These are phyloP conservation scores for Emergomyces pasteurianus DNA, from an alignment of 2,329 filamentous ascomycete genomes.

Conservation along the genomic window DNA sequence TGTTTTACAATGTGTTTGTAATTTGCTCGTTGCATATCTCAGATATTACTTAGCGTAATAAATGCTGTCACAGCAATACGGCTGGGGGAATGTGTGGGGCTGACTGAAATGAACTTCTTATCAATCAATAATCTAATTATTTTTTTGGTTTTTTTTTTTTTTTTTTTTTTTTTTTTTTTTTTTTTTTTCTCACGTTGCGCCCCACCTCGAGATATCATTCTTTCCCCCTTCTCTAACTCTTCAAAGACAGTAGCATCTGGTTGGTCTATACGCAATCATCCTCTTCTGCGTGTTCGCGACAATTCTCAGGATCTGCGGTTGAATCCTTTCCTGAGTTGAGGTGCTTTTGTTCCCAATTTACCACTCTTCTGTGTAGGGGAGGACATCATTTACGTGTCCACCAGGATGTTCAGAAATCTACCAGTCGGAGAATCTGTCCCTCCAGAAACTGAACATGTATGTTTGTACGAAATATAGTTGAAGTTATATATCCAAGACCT, in stretches of 20 bases:
- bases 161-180: not conserved
- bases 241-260: not conserved
- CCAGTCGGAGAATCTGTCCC: constrained; percentile 59
- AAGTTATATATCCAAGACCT: not conserved
- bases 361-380: not conserved
- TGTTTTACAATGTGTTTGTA: no score
- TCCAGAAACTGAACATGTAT: constrained; percentile 65
- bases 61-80: not conserved
- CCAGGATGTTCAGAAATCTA: constrained; percentile 23
- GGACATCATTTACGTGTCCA: not conserved
- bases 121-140: no score
- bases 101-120: not conserved
- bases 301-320: not conserved
- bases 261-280: not conserved
- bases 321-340: not conserved
- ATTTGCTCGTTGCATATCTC: no score
- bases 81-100: not conserved
- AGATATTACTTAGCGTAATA: not conserved
- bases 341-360: not conserved
- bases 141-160: no score
- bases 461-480: constrained; percentile 20
- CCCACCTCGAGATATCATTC: not conserved
- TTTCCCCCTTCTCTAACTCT: not conserved
- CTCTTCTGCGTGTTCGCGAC: not conserved
- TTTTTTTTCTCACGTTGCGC: no score